These are phyloP conservation scores for Trichoderma harzianum DNA, from an alignment of 2,329 filamentous ascomycete species.

Conservation along the genomic window DNA sequence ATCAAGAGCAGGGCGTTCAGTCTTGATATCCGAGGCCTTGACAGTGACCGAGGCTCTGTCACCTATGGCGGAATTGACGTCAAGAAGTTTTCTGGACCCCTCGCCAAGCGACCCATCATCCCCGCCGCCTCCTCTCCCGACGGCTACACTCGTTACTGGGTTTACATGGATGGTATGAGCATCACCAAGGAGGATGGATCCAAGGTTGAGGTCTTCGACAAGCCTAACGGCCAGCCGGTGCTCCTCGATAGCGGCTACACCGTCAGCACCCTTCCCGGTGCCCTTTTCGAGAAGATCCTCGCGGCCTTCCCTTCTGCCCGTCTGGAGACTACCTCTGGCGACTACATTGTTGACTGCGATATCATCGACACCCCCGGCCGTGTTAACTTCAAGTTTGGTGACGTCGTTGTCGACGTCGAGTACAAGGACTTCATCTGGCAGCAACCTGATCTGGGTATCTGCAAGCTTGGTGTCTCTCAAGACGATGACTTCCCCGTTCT, in stretches of 20 bases:
- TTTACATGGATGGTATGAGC: slow-evolving; percentile 38
- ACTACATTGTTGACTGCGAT: slow-evolving; percentile 48
- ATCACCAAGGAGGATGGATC: slow-evolving; percentile 34
- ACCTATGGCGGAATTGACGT: slow-evolving; percentile 58
- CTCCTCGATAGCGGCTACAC: slow-evolving; percentile 67
- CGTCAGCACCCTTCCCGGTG: slow-evolving; percentile 61
- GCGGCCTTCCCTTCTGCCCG: slow-evolving; percentile 44
- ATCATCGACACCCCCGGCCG: slow-evolving; percentile 35
- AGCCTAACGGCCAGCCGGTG: slow-evolving; percentile 40
- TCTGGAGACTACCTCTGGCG: slow-evolving; percentile 39
- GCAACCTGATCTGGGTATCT: slow-evolving; percentile 28
- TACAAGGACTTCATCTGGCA: slow-evolving; percentile 47
- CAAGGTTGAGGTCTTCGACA: slow-evolving; percentile 43
- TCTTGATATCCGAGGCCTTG: slow-evolving; percentile 34
- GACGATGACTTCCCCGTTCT: slow-evolving; percentile 41
- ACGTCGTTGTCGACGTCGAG: slow-evolving; percentile 42
- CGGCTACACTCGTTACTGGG: slow-evolving; percentile 39
- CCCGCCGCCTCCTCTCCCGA: slow-evolving; percentile 37
- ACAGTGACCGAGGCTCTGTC: slow-evolving; percentile 32
- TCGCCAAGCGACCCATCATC: slow-evolving; percentile 56
- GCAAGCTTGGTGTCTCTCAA: slow-evolving; percentile 46
- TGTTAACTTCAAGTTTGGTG: slow-evolving; percentile 48
- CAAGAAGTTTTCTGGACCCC: slow-evolving; percentile 51
- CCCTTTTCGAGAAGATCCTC: slow-evolving; percentile 46
- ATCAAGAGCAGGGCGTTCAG: slow-evolving; percentile 38